Conservation (phyloP, 495 filamentous ascomycete species). For the Talaromyces adpressus region DNA sequence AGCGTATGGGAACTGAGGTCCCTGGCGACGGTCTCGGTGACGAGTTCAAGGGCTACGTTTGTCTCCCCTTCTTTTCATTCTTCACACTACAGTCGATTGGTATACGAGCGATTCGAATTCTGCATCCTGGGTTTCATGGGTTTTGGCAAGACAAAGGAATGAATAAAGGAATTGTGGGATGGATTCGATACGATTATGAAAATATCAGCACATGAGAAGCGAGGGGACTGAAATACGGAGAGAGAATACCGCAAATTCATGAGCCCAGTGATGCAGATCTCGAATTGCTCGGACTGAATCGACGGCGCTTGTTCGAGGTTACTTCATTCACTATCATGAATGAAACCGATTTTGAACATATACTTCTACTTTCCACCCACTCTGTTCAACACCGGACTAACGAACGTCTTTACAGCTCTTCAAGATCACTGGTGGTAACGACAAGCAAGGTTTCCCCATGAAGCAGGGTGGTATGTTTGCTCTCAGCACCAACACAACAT, state of each 20-base stretch:
- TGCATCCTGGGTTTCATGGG: neutral
- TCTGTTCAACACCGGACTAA: neutral
- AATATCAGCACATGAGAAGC: neutral
- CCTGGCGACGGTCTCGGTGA: conserved; percentile 87
- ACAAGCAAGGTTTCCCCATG: conserved; percentile 99
- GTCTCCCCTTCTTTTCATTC: conserved; percentile 35
- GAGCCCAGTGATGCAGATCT: neutral
- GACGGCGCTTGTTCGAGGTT: neutral
- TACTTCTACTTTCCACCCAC: no score
- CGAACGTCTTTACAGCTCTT: conserved; percentile 19
- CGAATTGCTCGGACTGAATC: neutral
- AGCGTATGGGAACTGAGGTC: conserved; percentile 90
- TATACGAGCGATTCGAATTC: neutral
- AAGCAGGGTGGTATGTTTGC: conserved; percentile 80
- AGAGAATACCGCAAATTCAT: neutral
- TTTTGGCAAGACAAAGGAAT: neutral
- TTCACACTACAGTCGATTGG: neutral
- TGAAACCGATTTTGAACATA: neutral
- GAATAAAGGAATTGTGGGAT: neutral
- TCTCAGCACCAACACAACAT: conserved; percentile 8
- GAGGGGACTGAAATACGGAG: neutral
- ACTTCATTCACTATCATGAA: neutral
- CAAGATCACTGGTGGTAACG: conserved; percentile 98
- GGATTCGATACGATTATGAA: neutral
- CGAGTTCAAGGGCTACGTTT: conserved; percentile 97